phyloP scores from a whole-genome alignment of 1,284 basidiomycete species.

The Blastosporella zonata region DNA sequence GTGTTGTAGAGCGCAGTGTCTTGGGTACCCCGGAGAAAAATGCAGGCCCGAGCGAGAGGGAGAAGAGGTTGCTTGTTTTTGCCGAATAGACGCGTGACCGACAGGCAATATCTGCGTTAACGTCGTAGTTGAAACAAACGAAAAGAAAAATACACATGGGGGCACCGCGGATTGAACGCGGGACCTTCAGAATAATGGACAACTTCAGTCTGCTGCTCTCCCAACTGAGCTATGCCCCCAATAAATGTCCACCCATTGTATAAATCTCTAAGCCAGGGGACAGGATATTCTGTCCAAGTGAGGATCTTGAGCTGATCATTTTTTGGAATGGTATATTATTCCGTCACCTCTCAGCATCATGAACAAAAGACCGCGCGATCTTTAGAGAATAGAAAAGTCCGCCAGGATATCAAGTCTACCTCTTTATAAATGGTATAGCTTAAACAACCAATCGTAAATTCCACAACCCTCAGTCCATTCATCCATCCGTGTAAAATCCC shows the following conservation, averaged over 20 bases:
- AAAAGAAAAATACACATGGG: background rate
- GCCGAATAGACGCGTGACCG: slow-evolving; percentile 69
- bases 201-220: slow-evolving; percentile 5
- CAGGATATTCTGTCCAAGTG: too few relatives aligned
- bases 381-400: too few relatives aligned
- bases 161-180: slow-evolving; percentile 13
- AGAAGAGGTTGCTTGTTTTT: slow-evolving; percentile 49
- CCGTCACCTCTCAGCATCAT: too few relatives aligned
- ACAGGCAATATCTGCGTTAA: slow-evolving; percentile 35
- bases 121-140: background rate
- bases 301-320: too few relatives aligned
- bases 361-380: too few relatives aligned
- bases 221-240: slow-evolving; percentile 10
- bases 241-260: too few relatives aligned
- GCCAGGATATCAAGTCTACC: too few relatives aligned
- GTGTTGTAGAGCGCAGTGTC: slow-evolving; percentile 46
- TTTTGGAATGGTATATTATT: too few relatives aligned
- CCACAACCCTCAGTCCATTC: too few relatives aligned
- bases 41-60: slow-evolving; percentile 23
- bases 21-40: slow-evolving; percentile 56
- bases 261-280: too few relatives aligned
- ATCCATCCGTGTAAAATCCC: background rate
- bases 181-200: slow-evolving; percentile 15
- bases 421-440: too few relatives aligned
- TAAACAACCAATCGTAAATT: too few relatives aligned